Base-by-base conservation (phyloP, 768 basidiomycete species). In the Stropharia rugosoannulata region DNA sequence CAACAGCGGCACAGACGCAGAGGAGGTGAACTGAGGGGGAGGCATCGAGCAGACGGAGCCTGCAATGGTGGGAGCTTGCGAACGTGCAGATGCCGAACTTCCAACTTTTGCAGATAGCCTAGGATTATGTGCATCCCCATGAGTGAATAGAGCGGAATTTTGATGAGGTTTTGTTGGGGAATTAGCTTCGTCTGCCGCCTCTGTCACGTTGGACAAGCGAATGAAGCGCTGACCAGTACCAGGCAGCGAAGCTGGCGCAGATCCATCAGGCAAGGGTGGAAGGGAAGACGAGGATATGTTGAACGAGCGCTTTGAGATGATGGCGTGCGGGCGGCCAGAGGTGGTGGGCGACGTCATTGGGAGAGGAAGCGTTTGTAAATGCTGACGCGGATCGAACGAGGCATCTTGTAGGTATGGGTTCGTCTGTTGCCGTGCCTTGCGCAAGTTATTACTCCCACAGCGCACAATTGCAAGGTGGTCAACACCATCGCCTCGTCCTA, bases 141-240 rank as follows among this genome's bases (percentile, higher is more conserved):
- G n/a, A n/a, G n/a, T n/a, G n/a, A n/a, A n/a, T n/a, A n/a, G n/a
- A n/a, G n/a, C n/a, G n/a, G n/a, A n/a, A n/a, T n/a, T n/a, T n/a
- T n/a, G n/a, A n/a, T n/a, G n/a, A n/a, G n/a, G n/a, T n/a, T n/a
- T n/a, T n/a, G n/a, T n/a, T n/a, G n/a, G n/a, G n/a, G n/a, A n/a
- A n/a, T n/a, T 43, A 25, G 64, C 70, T 41, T 72, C 72, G 49
- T 74, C 80, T 8, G 62, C 73, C 42, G 72, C 70, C 64, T 91
- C 89, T 54, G 86, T 82, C n/a, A 90, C 88, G 62, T 89, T 86
- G 19, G 89, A 90, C 16, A 90, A 66, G 15, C 85, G 77, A 4
- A 81, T 82, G 5, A 79, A 68, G 3, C 84, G 77, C 51, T 75
- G 71, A 64, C 51, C 68, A 57, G 60, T 35, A 35, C 49, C 54